Evolutionary conservation across 164 flowering plant genomes (phyloP).

Genomic region (Kingdonia uniflora): DNA sequence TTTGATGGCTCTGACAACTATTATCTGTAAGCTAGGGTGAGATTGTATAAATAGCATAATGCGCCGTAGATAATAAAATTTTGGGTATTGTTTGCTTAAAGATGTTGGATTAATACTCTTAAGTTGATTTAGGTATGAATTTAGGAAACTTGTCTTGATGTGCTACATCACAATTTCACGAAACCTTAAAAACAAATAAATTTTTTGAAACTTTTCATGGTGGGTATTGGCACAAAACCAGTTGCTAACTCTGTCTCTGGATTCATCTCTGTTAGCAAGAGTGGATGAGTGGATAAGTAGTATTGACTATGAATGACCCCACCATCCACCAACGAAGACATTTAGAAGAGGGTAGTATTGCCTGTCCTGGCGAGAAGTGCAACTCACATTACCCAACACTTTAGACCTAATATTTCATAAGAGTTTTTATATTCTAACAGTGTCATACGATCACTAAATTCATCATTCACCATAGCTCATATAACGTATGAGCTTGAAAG

Average conservation of each 20-base stretch:
- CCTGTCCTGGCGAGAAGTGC: constrained; percentile 25
- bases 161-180: too few species aligned
- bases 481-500: too few species aligned
- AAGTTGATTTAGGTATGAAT: too few species aligned
- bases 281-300: constrained; percentile 79
- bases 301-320: constrained; percentile 26
- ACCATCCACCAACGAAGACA: constrained; percentile 16
- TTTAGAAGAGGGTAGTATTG: constrained; percentile 18
- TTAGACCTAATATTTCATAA: constrained; percentile 27
- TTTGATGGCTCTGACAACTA: too few species aligned
- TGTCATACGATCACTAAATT: constrained; percentile 61
- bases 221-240: constrained; percentile 66
- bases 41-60: too few species aligned
- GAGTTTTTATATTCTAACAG: constrained; percentile 62
- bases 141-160: too few species aligned
- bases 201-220: constrained; percentile 27
- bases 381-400: constrained; percentile 17
- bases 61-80: too few species aligned
- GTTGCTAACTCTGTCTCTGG: constrained; percentile 74
- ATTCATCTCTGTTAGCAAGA: constrained; percentile 49
- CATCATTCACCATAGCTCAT: constrained; percentile 75
- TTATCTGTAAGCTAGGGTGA: too few species aligned
- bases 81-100: too few species aligned
- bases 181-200: constrained; percentile 18
- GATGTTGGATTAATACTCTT: too few species aligned